Base-by-base conservation (phyloP, 1,284 basidiomycete genomes). In the Afroboletus lepidellus region DNA sequence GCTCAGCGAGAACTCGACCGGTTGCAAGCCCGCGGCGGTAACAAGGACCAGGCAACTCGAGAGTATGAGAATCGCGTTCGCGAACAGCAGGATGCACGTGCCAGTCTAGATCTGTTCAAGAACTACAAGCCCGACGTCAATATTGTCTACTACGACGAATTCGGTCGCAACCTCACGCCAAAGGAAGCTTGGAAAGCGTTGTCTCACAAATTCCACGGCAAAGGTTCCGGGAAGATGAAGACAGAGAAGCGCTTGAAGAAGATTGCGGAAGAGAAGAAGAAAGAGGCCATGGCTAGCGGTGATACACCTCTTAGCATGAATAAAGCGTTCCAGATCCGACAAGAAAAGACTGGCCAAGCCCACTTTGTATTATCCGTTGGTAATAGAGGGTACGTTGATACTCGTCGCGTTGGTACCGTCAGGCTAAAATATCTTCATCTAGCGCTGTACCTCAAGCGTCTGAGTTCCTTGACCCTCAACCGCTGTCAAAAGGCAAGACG, bases 181-280 rank as follows among this genome's bases (percentile, higher is more conserved):
- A 98, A 98, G 77, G 97, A 99, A 73, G 94, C 94, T 13, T 97
- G 94, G 94, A 96, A 96, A 73, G 91, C 90, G 21, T 75, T 97
- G 47, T 92, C 89, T 48, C 94, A 98, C 72, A 91, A 92, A 66
- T 97, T 97, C 82, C 94, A 98, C 62, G 94, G 94, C 33, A 97
- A 97, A 72, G 92, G 92, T 1, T 90, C 87, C 1, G 94, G 94
- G 6, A 89, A 87, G 74, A 91, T 90, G 83, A 97, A 97, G 80
- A 93, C 88, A 32, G 94, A 96, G 77, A 96, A 96, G 72, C 79
- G 91, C 57, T 65, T 97, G 62, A 92, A 93, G 80, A 93, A 91
- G 77, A 95, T 97, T 59, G 91, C 87, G 21, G 92, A 97, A 65
- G 94, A 98, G 76, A 84, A 88, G 69, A 96, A 95, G 77, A 81